Percentiles rank a stretch among this genome's conserved stretches.
Evolutionary conservation across 495 filamentous ascomycete species (phyloP).

Genomic region (Neurospora cerealis): DNA sequence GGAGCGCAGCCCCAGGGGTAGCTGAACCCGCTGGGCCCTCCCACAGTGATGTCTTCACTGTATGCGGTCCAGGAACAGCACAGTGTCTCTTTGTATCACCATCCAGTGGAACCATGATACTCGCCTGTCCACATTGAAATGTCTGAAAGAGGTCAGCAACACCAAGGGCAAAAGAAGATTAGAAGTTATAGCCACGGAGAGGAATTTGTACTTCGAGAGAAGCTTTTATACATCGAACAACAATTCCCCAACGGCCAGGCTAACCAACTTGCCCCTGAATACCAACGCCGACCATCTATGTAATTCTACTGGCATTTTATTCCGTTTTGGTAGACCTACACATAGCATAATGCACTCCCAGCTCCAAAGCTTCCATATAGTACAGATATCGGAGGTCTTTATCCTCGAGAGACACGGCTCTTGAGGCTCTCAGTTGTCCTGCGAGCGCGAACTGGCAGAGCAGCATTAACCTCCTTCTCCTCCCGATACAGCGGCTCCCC

Average conservation of each 20-base stretch:
- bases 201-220: background rate
- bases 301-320: background rate
- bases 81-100: background rate
- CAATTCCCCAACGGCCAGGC: background rate
- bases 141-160: background rate
- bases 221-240: background rate
- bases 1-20: background rate
- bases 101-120: background rate
- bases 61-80: background rate
- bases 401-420: background rate
- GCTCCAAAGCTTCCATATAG: background rate
- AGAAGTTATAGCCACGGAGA: background rate
- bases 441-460: background rate
- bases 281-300: background rate
- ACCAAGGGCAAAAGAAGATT: background rate
- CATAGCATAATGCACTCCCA: background rate
- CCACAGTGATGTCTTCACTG: background rate
- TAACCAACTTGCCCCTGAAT: background rate
- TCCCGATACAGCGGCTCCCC: slow-evolving; percentile 21
- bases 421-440: background rate
- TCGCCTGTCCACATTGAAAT: background rate
- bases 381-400: background rate
- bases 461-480: background rate
- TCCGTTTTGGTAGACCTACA: background rate
- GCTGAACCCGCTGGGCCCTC: background rate